phyloP scores from a whole-genome alignment of 306 rosid genomes.

The Fragaria vesca region DNA sequence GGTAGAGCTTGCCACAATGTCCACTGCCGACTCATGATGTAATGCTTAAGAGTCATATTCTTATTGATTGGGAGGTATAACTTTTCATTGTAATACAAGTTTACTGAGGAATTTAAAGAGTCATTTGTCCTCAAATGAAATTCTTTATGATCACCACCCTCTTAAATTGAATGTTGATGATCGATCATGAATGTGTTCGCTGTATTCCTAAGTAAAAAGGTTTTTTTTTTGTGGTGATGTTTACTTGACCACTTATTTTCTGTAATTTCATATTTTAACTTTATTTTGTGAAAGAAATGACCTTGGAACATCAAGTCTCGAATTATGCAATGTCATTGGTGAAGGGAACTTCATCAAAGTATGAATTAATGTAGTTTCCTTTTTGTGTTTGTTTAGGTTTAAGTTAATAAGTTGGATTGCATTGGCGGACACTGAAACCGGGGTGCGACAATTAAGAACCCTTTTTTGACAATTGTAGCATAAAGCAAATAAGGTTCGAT shows the following conservation, averaged over 20 bases:
- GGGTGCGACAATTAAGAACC: too few relatives aligned
- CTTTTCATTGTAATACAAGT: conserved; percentile 32
- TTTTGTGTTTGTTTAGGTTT: not conserved
- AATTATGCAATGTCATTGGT: conserved; percentile 76
- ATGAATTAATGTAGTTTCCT: conserved; percentile 2
- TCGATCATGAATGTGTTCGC: conserved; percentile 63
- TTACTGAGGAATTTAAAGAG: conserved; percentile 21
- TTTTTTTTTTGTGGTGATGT: not conserved
- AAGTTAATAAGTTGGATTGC: not conserved
- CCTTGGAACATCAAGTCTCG: conserved; percentile 44
- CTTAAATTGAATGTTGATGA: conserved; percentile 46
- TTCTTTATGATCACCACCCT: conserved; percentile 64
- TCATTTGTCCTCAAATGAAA: not conserved
- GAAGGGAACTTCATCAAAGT: conserved; percentile 67
- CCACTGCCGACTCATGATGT: conserved; percentile 40
- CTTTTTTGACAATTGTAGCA: too few relatives aligned
- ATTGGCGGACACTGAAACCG: too few relatives aligned
- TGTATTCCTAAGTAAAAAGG: conserved; percentile 69
- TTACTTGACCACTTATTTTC: too few relatives aligned
- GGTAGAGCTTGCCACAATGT: conserved; percentile 70
- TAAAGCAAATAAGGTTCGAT: too few relatives aligned
- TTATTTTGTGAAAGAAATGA: not conserved
- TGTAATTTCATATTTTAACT: not conserved
- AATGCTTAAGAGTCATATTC: conserved; percentile 57
- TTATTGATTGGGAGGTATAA: conserved; percentile 25